Conservation (phyloP, 495 filamentous ascomycete species). For the Apiosordaria backusii region DNA sequence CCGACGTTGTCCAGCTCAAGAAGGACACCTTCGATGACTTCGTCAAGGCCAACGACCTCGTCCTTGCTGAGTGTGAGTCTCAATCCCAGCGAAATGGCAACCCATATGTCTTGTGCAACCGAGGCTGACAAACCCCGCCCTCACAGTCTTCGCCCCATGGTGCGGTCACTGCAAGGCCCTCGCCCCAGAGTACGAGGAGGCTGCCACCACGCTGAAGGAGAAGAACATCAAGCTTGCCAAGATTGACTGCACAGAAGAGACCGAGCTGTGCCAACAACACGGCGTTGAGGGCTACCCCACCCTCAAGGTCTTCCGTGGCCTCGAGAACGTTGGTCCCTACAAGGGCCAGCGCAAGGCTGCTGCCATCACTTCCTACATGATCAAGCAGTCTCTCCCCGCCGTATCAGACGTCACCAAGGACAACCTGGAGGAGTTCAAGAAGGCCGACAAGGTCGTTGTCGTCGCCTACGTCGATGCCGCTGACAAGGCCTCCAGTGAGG, state of each 20-base stretch:
- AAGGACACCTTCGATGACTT: constrained; percentile 83
- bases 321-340: constrained; percentile 79
- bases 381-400: constrained; percentile 93
- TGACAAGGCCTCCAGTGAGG: constrained; percentile 80
- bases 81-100: no score
- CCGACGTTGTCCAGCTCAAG: constrained; percentile 80
- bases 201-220: constrained; percentile 88
- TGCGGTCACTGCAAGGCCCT: constrained; percentile 83
- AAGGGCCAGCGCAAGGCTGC: constrained; percentile 84
- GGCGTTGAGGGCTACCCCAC: constrained; percentile 97
- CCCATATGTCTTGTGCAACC: no score
- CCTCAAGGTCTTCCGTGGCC: constrained; percentile 96
- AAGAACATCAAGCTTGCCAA: constrained; percentile 92
- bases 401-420: constrained; percentile 78
- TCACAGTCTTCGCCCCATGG: constrained; percentile 66
- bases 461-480: constrained; percentile 81
- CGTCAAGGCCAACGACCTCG: constrained; percentile 76
- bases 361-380: constrained; percentile 97
- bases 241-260: constrained; percentile 94
- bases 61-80: constrained; percentile 71
- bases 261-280: constrained; percentile 81
- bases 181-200: constrained; percentile 82
- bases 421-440: constrained; percentile 92
- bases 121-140: constrained; percentile 6
- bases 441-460: constrained; percentile 91